These are phyloP conservation scores for Leccinum aurantiacum DNA, from an alignment of 768 basidiomycete species.

Conservation along the genomic window DNA sequence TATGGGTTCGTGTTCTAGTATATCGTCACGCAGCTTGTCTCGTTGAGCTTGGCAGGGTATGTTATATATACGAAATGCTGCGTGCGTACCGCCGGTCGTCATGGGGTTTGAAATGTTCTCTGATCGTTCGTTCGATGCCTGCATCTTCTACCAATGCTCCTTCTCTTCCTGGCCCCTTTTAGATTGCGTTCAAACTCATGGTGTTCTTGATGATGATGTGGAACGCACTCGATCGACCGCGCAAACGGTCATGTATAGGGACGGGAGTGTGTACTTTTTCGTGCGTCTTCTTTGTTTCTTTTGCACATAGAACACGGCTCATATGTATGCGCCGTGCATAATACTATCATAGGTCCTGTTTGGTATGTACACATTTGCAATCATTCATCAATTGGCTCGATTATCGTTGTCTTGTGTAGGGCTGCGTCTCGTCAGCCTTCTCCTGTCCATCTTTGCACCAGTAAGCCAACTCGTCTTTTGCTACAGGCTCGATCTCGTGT, in stretches of 20 bases:
- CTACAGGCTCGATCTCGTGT: no score
- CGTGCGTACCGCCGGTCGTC: no score
- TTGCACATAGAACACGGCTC: background rate
- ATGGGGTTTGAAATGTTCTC: no score
- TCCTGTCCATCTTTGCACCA: conserved; percentile 21
- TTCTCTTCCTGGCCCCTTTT: background rate
- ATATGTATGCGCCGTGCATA: background rate
- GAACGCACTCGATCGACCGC: conserved; percentile 33
- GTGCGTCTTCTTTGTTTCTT: background rate
- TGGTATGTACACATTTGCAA: conserved; percentile 16
- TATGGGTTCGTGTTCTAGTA: no score
- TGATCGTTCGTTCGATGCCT: no score
- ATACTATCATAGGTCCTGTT: conserved; percentile 23
- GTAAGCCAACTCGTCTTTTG: conserved; percentile 8
- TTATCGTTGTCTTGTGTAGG: conserved; percentile 2
- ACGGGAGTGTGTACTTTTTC: conserved; percentile 29
- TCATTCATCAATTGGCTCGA: background rate
- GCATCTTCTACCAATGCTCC: no score
- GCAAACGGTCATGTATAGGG: conserved; percentile 11
- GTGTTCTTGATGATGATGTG: conserved; percentile 30
- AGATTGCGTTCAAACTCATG: conserved; percentile 33
- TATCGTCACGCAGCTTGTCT: no score
- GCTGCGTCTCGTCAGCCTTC: conserved; percentile 21
- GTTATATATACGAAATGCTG: no score
- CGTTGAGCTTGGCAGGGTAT: no score